A percentile compares a stretch with the other conserved stretches of the same genome.
Conservation (phyloP, 1,284 basidiomycete species). For the Ceratobasidium sp. region DNA sequence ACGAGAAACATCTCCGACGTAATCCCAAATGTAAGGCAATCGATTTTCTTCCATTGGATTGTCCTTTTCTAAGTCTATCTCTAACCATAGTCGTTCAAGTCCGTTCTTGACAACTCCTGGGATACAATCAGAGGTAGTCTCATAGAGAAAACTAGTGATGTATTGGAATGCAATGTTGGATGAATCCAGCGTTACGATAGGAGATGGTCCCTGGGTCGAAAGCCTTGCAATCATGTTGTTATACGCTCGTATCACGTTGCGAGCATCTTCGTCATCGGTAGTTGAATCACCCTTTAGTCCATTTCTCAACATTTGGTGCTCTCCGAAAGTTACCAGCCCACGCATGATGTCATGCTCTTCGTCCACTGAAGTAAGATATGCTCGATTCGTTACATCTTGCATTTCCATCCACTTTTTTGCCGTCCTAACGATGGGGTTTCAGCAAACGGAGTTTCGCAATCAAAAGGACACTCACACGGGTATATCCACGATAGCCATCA, state of each 20-base stretch:
- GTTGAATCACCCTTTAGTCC: neutral
- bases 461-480: neutral
- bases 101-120: neutral
- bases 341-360: neutral
- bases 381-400: neutral
- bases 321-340: neutral
- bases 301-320: neutral
- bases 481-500: neutral
- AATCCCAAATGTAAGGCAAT: neutral
- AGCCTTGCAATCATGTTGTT: neutral
- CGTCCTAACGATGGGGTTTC: neutral
- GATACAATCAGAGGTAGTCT: neutral
- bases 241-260: neutral
- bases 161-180: neutral
- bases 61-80: conserved; percentile 6
- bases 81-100: neutral
- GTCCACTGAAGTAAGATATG: neutral
- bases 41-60: neutral
- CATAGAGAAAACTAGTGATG: neutral
- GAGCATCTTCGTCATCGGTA: conserved; percentile 1
- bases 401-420: neutral
- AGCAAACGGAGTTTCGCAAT: too few species aligned
- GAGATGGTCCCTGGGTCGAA: neutral
- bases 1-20: neutral
- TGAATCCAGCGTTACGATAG: neutral